Base-by-base conservation (phyloP, 768 basidiomycete species). In the Pholiota microspora region DNA sequence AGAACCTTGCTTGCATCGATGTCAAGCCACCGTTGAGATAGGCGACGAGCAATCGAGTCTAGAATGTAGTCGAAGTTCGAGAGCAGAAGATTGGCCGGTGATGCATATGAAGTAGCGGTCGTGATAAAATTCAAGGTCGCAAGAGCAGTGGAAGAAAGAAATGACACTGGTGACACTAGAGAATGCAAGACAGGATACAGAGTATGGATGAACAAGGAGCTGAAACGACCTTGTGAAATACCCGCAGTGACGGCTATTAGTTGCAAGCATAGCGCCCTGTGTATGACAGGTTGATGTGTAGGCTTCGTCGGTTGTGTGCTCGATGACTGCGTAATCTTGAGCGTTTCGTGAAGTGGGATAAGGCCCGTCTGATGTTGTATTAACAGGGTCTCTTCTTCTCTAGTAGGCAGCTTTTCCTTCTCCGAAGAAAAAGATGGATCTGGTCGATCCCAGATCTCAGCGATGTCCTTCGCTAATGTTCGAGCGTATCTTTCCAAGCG, bases 61-160 rank as follows among this genome's bases (percentile, higher is more conserved):
- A 99, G 82, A 7, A 93, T 89, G 65, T 99, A 98, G 70, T 99
- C 96, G 60, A 96, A 96, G 69, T 99, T 97, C 18, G 95, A 88
- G 34, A 98, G 78, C 4, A 99, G 76, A 24, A 98, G 77, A 63
- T 95, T 95, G 40, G 87, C 84, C 0, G 92, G 80, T 3, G 92
- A 89, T n/a, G 94, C 93, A 62, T 94, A 95, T 3, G 89, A 92
- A 2, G 88, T 85, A 50, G 82, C 76, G n/a, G 77, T 72, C 6
- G 94, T 79, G 29, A 96, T 80, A 55, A 79, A 85, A 55, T 80
- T 69, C 51, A 99, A 76, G 1, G 93, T 77, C 4, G 86, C 83
- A 7, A 87, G 72, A 1, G 88, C 95, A n/a, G 89, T 89, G 1
- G 83, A 76, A 6, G 88, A 85, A 6, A 96, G 73, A 63, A 86